A percentile compares a stretch with the other conserved stretches of the same genome.
Conservation (phyloP, 108 stramenopile genomes). For the Fragilaria radians region DNA sequence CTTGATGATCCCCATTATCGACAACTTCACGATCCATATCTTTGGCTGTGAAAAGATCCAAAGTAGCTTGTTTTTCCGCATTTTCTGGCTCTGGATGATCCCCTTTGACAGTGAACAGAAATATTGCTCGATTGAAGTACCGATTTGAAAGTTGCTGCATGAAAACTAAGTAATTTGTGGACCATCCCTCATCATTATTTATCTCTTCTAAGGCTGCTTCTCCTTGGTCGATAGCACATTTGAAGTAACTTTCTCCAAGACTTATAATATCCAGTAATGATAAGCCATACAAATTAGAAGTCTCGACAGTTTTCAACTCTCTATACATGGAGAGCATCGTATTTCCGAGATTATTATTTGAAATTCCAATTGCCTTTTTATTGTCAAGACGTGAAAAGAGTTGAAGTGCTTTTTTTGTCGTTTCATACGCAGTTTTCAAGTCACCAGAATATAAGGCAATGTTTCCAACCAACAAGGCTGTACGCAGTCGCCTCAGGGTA, state of each 20-base stretch:
- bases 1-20: conserved; percentile 26
- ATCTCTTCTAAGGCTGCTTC: conserved; percentile 30
- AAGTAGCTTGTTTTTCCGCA: conserved; percentile 20
- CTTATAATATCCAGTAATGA: conserved; percentile 5
- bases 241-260: conserved; percentile 22
- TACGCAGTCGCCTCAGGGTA: too few relatives aligned
- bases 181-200: background rate
- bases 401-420: conserved; percentile 41
- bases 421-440: too few relatives aligned
- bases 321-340: conserved; percentile 32
- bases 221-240: conserved; percentile 35
- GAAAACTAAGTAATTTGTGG: conserved; percentile 18
- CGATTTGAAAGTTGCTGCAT: conserved; percentile 53
- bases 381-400: conserved; percentile 51
- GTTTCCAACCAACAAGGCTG: too few relatives aligned
- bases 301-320: conserved; percentile 4
- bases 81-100: conserved; percentile 21
- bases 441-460: too few relatives aligned
- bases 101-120: conserved; percentile 27
- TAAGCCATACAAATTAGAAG: background rate
- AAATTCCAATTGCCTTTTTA: conserved; percentile 55
- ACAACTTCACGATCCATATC: conserved; percentile 33
- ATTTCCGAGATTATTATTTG: conserved; percentile 57
- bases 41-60: conserved; percentile 23
- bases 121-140: conserved; percentile 59